Evolutionary conservation across 2,329 filamentous ascomycete species (phyloP), one percentile per base, ranked within the genome.

Genomic region (Pyricularia grisea): DNA sequence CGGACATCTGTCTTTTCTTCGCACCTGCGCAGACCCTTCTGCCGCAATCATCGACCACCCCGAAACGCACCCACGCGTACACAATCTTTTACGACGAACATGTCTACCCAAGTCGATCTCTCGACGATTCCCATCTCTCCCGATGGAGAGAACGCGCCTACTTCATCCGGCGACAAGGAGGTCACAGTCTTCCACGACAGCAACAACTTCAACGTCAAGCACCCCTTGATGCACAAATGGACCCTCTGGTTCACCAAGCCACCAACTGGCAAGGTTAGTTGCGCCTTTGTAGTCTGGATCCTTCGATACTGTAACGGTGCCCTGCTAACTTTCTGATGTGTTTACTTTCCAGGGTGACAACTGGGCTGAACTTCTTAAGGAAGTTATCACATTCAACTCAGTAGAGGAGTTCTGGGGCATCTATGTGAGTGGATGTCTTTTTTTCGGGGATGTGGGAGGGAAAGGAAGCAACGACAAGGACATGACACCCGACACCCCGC

Each of bases 351-450:
- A 97, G 93, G 93, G 93, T 73, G 93, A 98, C 81, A 97, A 97
- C 86, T 99, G 96, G 95, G 96, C 96, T 74, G 95, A 99, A 79
- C 84, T 98, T 72, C 84, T 99, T 72, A 99, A 99, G 84, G 93
- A 99, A 81, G 94, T 99, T 75, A 97, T 99, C 77, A 97, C 93
- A 69, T 98, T 99, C 77, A 93, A 97, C 83, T 97, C 94, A 2
- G 95, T 99, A 30, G 95, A 99, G 83, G 96, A 99, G 81, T 99
- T 99, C 82, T 99, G 95, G 95, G 95, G 95, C 70, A 92, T 99
- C 78, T 98, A 98, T 81, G 96, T 99, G 87, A 79, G 94, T 85
- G 58, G 69, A 28, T 50, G 28, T 14, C 0, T 23, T 42, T 2
- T 23, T 42, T 12, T 17, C 27, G 64, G 42, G 14, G 30, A 63